Base-by-base conservation (phyloP, 2,329 filamentous ascomycete genomes). In the Sclerotinia spermophila region DNA sequence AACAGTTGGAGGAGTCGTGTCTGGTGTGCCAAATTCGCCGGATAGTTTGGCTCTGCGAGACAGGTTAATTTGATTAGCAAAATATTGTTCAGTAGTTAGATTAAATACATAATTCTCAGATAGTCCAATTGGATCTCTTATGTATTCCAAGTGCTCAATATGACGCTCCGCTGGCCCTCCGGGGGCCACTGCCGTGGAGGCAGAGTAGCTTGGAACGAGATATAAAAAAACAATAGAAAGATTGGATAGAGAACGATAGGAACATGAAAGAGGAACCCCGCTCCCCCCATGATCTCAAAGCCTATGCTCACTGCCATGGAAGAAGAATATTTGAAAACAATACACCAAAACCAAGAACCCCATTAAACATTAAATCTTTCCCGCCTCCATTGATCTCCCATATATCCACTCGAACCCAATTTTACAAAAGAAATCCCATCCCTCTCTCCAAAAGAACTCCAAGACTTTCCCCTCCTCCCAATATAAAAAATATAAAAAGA, bases 1-100 rank as follows among this genome's bases (percentile, higher is more conserved):
- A 2, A 91, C 86, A 0, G 87, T 89, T 2, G 88, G 87, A 10
- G 87, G 86, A 2, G 85, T 87, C 1, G 87, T 90, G 74, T 90
- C 85, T 19, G 89, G 89, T 8, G 35, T 71, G 64, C 75, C 75
- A 2, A 74, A 27, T 30, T 72, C 72, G 35, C 77, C 77, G 53
- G 74, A 72, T 30, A 79, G 5, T 58, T 69, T 70, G 33, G 48
- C 65, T 48, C 66, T 69, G 48, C 3, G 6, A 30, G 19, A 27
- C 53, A 3, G 21, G 35, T 30, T 4, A 11, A 5, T 21, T 21
- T 17, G 30, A 53, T 70, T 38, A 60, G 48, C 33, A 48, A 42
- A 8, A 56, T 30, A 30, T 38, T 68, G 71, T 56, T 67, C 59
- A 15, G 15, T 3, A 24, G 13, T 5, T 33, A 35, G 24, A 15